A percentile compares a stretch with the other conserved stretches of the same genome.
Conservation (phyloP, 73 alveolate genomes). For the Durusdinium trenchii region DNA sequence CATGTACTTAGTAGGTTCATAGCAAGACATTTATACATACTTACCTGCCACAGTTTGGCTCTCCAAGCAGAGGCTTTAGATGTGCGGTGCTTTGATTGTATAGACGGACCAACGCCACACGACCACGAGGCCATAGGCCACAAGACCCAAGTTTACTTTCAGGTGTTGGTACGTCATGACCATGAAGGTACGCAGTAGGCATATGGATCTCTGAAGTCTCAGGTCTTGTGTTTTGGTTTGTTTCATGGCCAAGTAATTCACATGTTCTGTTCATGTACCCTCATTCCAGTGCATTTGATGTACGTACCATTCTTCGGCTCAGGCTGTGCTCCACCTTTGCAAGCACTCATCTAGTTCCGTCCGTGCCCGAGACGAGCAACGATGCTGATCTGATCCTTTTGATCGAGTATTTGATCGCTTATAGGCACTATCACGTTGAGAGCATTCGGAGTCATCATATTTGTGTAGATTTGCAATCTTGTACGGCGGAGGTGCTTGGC, state of each 20-base stretch:
- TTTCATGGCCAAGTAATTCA: neutral
- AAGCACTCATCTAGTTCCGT: constrained; percentile 48
- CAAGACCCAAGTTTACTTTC: too few relatives aligned
- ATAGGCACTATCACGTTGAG: neutral
- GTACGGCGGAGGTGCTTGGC: constrained; percentile 30
- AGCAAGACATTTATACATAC: too few relatives aligned
- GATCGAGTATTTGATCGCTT: neutral
- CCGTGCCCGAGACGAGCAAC: neutral
- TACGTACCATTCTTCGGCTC: neutral
- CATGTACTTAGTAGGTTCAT: too few relatives aligned
- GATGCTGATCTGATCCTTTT: neutral
- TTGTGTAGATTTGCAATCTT: neutral
- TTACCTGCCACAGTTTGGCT: too few relatives aligned
- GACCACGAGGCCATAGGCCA: too few relatives aligned
- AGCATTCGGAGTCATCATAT: neutral
- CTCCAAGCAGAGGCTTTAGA: too few relatives aligned
- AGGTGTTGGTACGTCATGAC: too few relatives aligned
- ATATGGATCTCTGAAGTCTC: too few relatives aligned
- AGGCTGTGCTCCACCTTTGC: constrained; percentile 54
- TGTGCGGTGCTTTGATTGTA: too few relatives aligned
- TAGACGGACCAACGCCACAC: too few relatives aligned
- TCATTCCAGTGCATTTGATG: neutral
- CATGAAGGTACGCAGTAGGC: too few relatives aligned
- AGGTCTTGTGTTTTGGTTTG: neutral
- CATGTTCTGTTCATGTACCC: neutral